Evolutionary conservation across 768 basidiomycete genomes (phyloP), one percentile per base, ranked within the genome.

Genomic region (Suillus clintonianus): DNA sequence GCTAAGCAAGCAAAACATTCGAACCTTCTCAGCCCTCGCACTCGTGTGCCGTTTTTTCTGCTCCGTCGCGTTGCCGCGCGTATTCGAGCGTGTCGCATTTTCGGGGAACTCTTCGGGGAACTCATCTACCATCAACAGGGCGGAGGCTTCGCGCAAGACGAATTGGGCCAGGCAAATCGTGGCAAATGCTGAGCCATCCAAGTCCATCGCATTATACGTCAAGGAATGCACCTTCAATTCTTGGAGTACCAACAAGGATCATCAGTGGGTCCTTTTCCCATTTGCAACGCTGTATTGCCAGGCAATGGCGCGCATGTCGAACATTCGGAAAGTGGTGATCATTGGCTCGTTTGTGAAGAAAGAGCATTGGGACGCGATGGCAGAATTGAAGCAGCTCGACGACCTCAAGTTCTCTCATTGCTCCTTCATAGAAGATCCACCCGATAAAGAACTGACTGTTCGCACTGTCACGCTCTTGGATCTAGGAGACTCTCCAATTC

Each of bases 21-120:
- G 3, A 4, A 64, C 24, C 17, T 65, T 70, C 39, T 63, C 65
- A 37, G 69, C 64, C 19, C 74, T 85, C 30, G 78, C 80, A 7
- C 71, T 71, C 36, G 80, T 81, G 41, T 85, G 83, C 64, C 76
- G 76, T 15, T 77, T 80, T 63, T 84, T 85, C 59, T 77, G 74
- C 59, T 75, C 76, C 9, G 27, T 76, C 2, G 71, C 75, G n/a
- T 67, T 80, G 13, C 79, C 82, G 0, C 79, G 78, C 34, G 68
- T 82, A 5, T 84, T 80, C 65, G 71, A 76, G 32, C 68, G 67
- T 4, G n/a, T 84, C 17, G 43, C 65, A 5, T 63, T 70, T 50
- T 62, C 53, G 19, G 65, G 71, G 4, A 47, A 64, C n/a, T n/a
- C n/a, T n/a, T n/a, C n/a, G n/a, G n/a, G n/a, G n/a, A n/a, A n/a